phyloP scores from a whole-genome alignment of 306 rosid species.

The Prunus armeniaca region DNA sequence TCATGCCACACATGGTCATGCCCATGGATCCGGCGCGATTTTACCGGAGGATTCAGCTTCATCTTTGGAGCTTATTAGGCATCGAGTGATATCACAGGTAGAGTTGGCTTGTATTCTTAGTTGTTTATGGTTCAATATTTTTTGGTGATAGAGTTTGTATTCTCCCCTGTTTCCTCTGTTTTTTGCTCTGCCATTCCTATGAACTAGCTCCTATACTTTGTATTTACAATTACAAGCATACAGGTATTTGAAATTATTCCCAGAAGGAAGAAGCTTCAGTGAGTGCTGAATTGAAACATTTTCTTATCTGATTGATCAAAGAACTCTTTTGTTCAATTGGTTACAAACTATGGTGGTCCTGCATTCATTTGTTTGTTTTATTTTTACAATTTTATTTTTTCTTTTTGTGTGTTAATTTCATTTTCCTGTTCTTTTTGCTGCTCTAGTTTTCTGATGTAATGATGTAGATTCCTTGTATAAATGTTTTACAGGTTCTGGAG shows the following conservation, averaged over 20 bases:
- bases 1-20: constrained; percentile 92
- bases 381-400: neutral
- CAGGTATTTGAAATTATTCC: too few relatives aligned
- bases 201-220: too few relatives aligned
- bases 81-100: constrained; percentile 81
- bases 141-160: neutral
- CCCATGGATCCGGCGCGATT: constrained; percentile 58
- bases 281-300: too few relatives aligned
- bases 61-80: constrained; percentile 50
- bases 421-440: neutral
- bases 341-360: too few relatives aligned
- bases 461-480: neutral
- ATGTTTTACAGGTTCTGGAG: constrained; percentile 34
- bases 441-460: neutral
- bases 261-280: too few relatives aligned
- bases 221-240: too few relatives aligned
- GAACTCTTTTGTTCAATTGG: too few relatives aligned
- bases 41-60: constrained; percentile 1
- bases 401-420: neutral
- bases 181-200: neutral
- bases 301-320: too few relatives aligned
- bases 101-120: neutral
- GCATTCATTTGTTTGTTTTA: neutral
- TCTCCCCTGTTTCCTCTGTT: constrained; percentile 1
- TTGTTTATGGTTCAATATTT: neutral